A percentile compares a stretch with the other conserved stretches of the same genome.
Conservation (phyloP, 805 yeast genomes). For the Suhomyces vadensis region DNA sequence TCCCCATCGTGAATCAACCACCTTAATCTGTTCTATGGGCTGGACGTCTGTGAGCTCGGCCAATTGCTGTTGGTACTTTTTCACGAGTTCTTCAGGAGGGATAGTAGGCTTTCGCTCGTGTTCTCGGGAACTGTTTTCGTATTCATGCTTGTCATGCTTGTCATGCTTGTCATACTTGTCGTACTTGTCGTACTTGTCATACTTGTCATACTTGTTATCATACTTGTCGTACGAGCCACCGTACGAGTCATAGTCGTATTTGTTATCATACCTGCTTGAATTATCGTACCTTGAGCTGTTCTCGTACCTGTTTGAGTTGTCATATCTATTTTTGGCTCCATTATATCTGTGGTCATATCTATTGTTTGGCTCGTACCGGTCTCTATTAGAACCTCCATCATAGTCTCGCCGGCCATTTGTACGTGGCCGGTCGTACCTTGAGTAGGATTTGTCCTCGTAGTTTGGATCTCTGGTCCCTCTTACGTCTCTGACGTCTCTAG, state of each 20-base stretch:
- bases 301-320: too few relatives aligned
- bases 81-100: conserved; percentile 22
- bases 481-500: background rate
- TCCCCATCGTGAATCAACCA: conserved; percentile 66
- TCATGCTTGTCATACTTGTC: background rate
- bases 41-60: conserved; percentile 39
- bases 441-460: background rate
- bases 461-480: background rate
- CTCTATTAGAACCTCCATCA: background rate
- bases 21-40: conserved; percentile 52
- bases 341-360: too few relatives aligned
- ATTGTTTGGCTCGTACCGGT: conserved; percentile 1
- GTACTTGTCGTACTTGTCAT: conserved; percentile 1
- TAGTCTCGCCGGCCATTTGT: background rate
- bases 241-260: background rate
- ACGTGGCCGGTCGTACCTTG: background rate
- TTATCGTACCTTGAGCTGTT: too few relatives aligned
- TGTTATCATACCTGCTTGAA: background rate
- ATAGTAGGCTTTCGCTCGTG: conserved; percentile 17
- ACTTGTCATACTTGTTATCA: conserved; percentile 1
- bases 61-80: conserved; percentile 25
- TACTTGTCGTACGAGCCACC: background rate
- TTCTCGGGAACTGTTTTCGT: background rate
- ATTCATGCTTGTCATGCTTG: background rate
- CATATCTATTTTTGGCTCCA: too few relatives aligned